A percentile compares a stretch with the other conserved stretches of the same genome.
Evolutionary conservation across 805 yeast genomes (phyloP).

Genomic region (Blastobotrys mokoenaii): DNA sequence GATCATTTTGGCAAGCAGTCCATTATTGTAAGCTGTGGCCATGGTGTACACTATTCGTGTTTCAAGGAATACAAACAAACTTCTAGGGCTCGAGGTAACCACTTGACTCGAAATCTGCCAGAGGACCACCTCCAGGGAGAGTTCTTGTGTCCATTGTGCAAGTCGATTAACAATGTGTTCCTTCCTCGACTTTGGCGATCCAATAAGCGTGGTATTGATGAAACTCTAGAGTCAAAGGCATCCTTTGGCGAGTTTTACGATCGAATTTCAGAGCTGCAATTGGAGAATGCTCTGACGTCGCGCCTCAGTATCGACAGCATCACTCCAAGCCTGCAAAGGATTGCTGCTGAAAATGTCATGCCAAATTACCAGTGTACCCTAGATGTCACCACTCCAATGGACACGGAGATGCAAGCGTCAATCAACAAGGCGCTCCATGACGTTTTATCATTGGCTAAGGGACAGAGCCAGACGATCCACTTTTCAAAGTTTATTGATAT

Average conservation of each 20-base stretch:
- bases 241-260: conserved; percentile 23
- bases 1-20: conserved; percentile 17
- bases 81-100: conserved; percentile 49
- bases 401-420: too few species aligned
- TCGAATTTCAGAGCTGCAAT: conserved; percentile 20
- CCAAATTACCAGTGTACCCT: too few species aligned
- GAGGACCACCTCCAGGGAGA: conserved; percentile 64
- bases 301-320: too few species aligned
- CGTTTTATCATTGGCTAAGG: not conserved
- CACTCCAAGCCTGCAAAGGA: too few species aligned
- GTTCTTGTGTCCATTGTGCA: conserved; percentile 85
- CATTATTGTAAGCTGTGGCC: conserved; percentile 77
- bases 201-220: conserved; percentile 29
- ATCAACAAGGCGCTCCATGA: not conserved
- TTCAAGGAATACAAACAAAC: conserved; percentile 53
- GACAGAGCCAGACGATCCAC: not conserved
- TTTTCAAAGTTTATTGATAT: conserved; percentile 1
- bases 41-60: conserved; percentile 84
- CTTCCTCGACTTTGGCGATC: conserved; percentile 62
- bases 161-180: conserved; percentile 74
- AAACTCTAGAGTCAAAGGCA: conserved; percentile 3
- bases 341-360: too few species aligned
- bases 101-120: conserved; percentile 75
- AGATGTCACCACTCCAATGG: too few species aligned
- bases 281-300: conserved; percentile 7